Evolutionary conservation across 768 basidiomycete species (phyloP).

Genomic region (Pleurotus djamor): DNA sequence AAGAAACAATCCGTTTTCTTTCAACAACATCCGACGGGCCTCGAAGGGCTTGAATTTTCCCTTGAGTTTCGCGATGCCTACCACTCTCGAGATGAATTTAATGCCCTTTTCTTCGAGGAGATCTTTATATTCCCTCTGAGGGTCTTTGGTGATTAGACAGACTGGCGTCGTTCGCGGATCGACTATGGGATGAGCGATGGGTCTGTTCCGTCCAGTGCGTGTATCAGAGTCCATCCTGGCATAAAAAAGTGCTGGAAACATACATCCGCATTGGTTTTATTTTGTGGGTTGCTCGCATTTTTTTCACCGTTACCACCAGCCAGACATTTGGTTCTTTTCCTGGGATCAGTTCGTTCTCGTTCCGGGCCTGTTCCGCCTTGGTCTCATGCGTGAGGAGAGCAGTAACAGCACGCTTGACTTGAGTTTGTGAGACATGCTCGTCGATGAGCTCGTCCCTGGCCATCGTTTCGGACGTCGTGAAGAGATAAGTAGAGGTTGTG

Average conservation of each 20-base stretch:
- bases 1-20: constrained; percentile 90
- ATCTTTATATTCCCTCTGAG: constrained; percentile 95
- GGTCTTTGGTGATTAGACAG: constrained; percentile 94
- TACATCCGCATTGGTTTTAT: constrained; percentile 87
- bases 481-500: background rate
- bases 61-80: constrained; percentile 88
- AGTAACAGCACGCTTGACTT: constrained; percentile 76
- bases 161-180: constrained; percentile 81
- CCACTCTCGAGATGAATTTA: constrained; percentile 89
- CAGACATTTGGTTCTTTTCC: constrained; percentile 85
- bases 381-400: constrained; percentile 73
- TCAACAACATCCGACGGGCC: constrained; percentile 77
- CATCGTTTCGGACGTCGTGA: constrained; percentile 27
- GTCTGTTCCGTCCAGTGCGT: constrained; percentile 33
- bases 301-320: constrained; percentile 87
- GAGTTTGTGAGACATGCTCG: constrained; percentile 62
- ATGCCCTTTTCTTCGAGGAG: constrained; percentile 75
- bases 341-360: constrained; percentile 73
- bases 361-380: constrained; percentile 60
- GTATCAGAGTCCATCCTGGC: background rate
- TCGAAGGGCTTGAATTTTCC: constrained; percentile 90
- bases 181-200: constrained; percentile 76
- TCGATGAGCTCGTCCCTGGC: constrained; percentile 59
- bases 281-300: constrained; percentile 68
- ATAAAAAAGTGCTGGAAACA: constrained; percentile 22